Percentiles rank a stretch among this genome's conserved stretches.
Evolutionary conservation across 352 stramenopile genomes (phyloP).

Genomic region (Phytophthora sp.): DNA sequence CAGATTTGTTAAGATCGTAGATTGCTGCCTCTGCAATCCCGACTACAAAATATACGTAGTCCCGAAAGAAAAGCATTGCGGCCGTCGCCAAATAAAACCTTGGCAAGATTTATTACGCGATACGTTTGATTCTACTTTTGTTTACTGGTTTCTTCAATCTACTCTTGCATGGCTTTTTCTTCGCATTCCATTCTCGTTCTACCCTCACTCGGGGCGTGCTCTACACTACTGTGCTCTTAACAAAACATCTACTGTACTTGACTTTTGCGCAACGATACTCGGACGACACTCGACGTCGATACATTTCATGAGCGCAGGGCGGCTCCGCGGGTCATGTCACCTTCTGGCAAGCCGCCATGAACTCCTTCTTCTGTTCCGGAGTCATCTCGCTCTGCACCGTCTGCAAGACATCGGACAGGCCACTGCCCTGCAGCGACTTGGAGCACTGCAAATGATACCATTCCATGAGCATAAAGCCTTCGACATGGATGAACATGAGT

Average conservation of each 20-base stretch:
- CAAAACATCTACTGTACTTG: constrained; percentile 22
- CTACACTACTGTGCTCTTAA: constrained; percentile 19
- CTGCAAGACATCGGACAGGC: constrained; percentile 58
- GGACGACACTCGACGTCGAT: constrained; percentile 36
- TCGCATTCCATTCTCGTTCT: constrained; percentile 9
- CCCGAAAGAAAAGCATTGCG: too few relatives aligned
- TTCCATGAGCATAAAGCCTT: constrained; percentile 90
- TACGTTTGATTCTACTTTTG: constrained; percentile 22
- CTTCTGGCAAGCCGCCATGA: constrained; percentile 53
- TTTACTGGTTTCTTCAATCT: constrained; percentile 30
- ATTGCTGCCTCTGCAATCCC: too few relatives aligned
- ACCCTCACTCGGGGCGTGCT: constrained; percentile 10
- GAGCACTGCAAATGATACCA: constrained; percentile 82
- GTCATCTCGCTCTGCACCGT: constrained; percentile 75
- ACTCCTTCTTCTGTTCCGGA: constrained; percentile 54
- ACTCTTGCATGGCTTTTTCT: constrained; percentile 25
- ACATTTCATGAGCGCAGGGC: neutral
- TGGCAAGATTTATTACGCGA: too few relatives aligned
- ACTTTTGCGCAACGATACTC: constrained; percentile 22
- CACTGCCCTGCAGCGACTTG: constrained; percentile 52
- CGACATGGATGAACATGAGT: constrained; percentile 87
- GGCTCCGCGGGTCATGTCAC: too few relatives aligned
- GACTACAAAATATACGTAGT: too few relatives aligned
- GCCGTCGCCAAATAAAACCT: too few relatives aligned
- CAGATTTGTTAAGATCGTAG: too few relatives aligned